phyloP scores from a whole-genome alignment of 805 yeast species.

The Yarrowia osloensis region DNA sequence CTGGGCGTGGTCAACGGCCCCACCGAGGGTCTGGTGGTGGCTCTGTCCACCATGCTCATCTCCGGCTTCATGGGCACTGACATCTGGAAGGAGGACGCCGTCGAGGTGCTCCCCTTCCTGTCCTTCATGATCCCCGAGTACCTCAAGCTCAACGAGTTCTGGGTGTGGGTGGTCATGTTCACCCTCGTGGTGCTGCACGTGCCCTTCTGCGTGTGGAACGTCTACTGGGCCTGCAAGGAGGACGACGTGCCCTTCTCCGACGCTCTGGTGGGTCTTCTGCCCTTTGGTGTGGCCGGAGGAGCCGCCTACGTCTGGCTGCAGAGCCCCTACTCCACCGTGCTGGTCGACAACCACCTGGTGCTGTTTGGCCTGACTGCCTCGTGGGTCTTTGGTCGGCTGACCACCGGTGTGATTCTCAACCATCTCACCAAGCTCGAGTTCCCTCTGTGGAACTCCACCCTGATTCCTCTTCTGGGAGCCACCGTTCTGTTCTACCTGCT shows the following conservation, averaged over 20 bases:
- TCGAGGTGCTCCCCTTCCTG: constrained; percentile 31
- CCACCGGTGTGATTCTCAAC: constrained; percentile 61
- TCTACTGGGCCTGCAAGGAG: constrained; percentile 50
- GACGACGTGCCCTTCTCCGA: constrained; percentile 43
- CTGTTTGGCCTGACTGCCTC: constrained; percentile 78
- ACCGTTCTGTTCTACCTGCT: constrained; percentile 45
- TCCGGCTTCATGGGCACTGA: constrained; percentile 64
- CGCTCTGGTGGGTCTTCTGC: constrained; percentile 58
- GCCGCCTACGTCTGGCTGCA: constrained; percentile 51
- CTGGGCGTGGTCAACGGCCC: constrained; percentile 89
- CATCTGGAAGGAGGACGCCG: constrained; percentile 54
- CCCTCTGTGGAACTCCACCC: constrained; percentile 73
- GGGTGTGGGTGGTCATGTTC: constrained; percentile 42
- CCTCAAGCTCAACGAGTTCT: constrained; percentile 36
- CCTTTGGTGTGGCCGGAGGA: constrained; percentile 61
- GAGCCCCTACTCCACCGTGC: constrained; percentile 51
- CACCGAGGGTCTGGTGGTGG: constrained; percentile 85
- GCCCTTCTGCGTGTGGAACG: constrained; percentile 60
- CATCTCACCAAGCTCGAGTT: constrained; percentile 82
- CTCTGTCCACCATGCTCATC: constrained; percentile 55
- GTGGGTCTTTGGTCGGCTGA: constrained; percentile 82
- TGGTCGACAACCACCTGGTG: constrained; percentile 53
- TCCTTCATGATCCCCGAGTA: constrained; percentile 29
- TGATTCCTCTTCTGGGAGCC: constrained; percentile 48
- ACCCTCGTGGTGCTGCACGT: constrained; percentile 55